A percentile compares a stretch with the other conserved stretches of the same genome.
Conservation (phyloP, 352 stramenopile genomes). For the Phytopythium delawarense region DNA sequence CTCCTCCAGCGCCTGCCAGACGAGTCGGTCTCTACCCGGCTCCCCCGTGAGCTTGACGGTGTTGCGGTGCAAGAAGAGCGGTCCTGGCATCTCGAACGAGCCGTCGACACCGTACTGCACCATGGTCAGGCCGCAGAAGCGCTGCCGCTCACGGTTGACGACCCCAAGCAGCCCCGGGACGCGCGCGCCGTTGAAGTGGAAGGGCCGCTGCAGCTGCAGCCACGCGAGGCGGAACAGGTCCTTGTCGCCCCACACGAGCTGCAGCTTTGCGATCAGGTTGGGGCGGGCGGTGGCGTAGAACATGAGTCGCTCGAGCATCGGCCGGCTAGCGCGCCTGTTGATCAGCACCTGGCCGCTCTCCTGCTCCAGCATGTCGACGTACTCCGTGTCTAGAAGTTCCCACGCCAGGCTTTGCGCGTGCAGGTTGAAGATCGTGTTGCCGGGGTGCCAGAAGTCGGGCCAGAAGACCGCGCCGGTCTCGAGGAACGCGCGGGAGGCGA, state of each 20-base stretch:
- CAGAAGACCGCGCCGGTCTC: conserved; percentile 46
- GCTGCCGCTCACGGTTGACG: conserved; percentile 25
- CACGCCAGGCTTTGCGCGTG: conserved; percentile 55
- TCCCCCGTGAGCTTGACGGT: conserved; percentile 57
- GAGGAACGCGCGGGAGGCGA: conserved; percentile 27
- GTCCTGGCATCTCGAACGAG: conserved; percentile 5
- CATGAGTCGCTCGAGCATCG: conserved; percentile 38
- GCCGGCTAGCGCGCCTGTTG: conserved; percentile 21
- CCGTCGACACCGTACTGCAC: conserved; percentile 43
- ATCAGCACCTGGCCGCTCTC: conserved; percentile 50
- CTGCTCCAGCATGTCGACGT: conserved; percentile 46
- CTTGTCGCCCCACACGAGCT: conserved; percentile 55
- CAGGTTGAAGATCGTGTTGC: conserved; percentile 57
- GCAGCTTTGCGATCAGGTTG: conserved; percentile 43
- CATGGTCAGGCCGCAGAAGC: conserved; percentile 47
- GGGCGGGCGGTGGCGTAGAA: conserved; percentile 41
- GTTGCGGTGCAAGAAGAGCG: conserved; percentile 53
- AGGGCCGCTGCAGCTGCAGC: conserved; percentile 24
- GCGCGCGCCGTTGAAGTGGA: conserved; percentile 35
- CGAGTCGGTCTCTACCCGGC: conserved; percentile 14
- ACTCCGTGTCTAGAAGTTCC: conserved; percentile 36
- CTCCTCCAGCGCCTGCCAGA: conserved; percentile 52
- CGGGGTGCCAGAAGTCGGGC: conserved; percentile 51
- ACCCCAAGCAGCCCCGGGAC: conserved; percentile 39
- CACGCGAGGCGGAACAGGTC: conserved; percentile 53